A percentile compares a stretch with the other conserved stretches of the same genome.
phyloP scores from a whole-genome alignment of 306 rosid genomes.

The Leucaena leucocephala region DNA sequence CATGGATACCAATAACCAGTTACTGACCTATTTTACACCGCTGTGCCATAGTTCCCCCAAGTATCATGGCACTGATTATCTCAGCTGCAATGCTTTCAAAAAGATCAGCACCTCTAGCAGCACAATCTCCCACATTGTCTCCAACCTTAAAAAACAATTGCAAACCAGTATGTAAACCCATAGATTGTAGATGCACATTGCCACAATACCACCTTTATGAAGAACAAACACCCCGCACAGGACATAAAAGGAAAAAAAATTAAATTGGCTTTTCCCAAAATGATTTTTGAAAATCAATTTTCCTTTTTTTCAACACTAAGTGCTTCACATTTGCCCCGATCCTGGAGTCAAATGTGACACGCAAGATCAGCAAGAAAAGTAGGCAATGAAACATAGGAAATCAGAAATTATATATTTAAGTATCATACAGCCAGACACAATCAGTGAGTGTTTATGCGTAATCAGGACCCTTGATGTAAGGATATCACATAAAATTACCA shows the following conservation, averaged over 20 bases:
- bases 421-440: conserved; percentile 11
- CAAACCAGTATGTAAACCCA: conserved; percentile 25
- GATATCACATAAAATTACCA: neutral
- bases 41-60: conserved; percentile 95
- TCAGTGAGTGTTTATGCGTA: conserved; percentile 16
- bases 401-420: conserved; percentile 15
- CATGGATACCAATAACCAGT: conserved; percentile 17
- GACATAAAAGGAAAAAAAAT: neutral
- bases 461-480: neutral
- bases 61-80: conserved; percentile 99
- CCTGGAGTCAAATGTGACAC: neutral
- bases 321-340: neutral
- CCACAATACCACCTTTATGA: neutral
- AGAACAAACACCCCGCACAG: neutral
- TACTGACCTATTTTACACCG: conserved; percentile 86
- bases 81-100: conserved; percentile 99
- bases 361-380: conserved; percentile 10
- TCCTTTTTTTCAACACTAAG: neutral
- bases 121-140: conserved; percentile 98
- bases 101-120: conserved; percentile 99
- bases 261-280: neutral
- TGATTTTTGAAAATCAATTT: neutral
- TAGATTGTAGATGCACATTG: conserved; percentile 5
- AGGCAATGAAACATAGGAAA: conserved; percentile 29
- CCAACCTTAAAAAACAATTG: conserved; percentile 71